These are phyloP conservation scores for Turnera subulata DNA, from an alignment of 345 rosid genomes.

Conservation along the genomic window DNA sequence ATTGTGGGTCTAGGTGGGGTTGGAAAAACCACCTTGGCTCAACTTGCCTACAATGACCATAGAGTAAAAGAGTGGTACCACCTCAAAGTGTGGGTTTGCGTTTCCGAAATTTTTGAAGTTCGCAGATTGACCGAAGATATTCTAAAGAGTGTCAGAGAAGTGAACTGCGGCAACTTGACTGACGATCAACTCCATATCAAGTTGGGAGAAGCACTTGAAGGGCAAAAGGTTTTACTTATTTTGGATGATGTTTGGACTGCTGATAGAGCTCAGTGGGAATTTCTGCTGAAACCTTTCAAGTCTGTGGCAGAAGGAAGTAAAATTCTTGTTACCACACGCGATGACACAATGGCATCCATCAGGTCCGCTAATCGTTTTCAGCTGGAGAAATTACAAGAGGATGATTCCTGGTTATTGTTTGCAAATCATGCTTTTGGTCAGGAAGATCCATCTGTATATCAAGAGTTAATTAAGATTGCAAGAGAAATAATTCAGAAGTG, in stretches of 20 bases:
- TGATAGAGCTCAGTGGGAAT: background rate
- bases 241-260: background rate
- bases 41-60: slow-evolving; percentile 4
- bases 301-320: background rate
- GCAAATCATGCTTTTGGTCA: background rate
- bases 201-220: background rate
- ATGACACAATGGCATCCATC: background rate
- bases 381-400: background rate
- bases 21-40: slow-evolving; percentile 1
- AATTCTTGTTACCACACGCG: background rate
- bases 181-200: background rate
- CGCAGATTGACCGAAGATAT: background rate
- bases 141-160: background rate
- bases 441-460: background rate
- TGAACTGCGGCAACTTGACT: background rate
- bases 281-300: background rate
- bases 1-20: slow-evolving; percentile 17
- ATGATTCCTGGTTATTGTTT: background rate
- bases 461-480: background rate
- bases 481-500: background rate
- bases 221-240: background rate
- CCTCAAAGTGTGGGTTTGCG: slow-evolving; percentile 6
- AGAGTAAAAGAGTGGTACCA: background rate
- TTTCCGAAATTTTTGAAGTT: slow-evolving; percentile 1
- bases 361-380: background rate